These are phyloP conservation scores for Arthrobotrys sphaeroides DNA, from an alignment of 2,329 filamentous ascomycete genomes.

Conservation along the genomic window DNA sequence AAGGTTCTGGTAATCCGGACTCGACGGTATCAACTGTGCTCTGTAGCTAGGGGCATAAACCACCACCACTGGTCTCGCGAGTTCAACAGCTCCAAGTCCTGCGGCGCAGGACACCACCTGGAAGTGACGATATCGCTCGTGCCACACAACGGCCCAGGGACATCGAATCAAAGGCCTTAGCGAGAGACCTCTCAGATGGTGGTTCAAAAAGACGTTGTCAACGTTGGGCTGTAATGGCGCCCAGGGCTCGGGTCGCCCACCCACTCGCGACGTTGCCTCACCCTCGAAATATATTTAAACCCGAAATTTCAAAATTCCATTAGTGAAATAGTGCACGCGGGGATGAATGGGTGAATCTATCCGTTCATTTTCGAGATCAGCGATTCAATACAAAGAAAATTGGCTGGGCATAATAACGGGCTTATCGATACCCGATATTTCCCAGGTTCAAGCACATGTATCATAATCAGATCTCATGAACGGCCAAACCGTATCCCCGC, in stretches of 20 bases:
- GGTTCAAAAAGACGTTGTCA: slow-evolving; percentile 36
- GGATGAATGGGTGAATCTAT: not conserved
- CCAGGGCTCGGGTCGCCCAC: slow-evolving; percentile 19
- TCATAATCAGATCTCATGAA: slow-evolving; percentile 39
- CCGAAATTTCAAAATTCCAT: not conserved
- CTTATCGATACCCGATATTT: slow-evolving; percentile 14
- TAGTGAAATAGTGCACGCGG: not conserved
- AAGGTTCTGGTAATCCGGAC: slow-evolving; percentile 13
- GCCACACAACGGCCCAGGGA: slow-evolving; percentile 6
- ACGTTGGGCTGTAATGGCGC: slow-evolving; percentile 19
- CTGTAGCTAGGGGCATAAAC: slow-evolving; percentile 1
- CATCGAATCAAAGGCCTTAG: slow-evolving; percentile 20
- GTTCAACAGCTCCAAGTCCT: not conserved
- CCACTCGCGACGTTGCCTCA: slow-evolving; percentile 10
- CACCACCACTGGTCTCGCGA: not conserved
- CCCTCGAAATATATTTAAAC: too few species aligned
- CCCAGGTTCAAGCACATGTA: slow-evolving; percentile 14
- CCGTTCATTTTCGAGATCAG: slow-evolving; percentile 14
- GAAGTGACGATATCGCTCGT: slow-evolving; percentile 12
- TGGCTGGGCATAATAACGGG: too few species aligned
- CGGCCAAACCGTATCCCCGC: slow-evolving; percentile 37
- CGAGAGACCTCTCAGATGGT: slow-evolving; percentile 32
- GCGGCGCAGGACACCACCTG: slow-evolving; percentile 4
- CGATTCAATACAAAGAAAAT: not conserved
- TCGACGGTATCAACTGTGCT: not conserved